phyloP scores from a whole-genome alignment of 306 rosid species.

The Vicia sativa region DNA sequence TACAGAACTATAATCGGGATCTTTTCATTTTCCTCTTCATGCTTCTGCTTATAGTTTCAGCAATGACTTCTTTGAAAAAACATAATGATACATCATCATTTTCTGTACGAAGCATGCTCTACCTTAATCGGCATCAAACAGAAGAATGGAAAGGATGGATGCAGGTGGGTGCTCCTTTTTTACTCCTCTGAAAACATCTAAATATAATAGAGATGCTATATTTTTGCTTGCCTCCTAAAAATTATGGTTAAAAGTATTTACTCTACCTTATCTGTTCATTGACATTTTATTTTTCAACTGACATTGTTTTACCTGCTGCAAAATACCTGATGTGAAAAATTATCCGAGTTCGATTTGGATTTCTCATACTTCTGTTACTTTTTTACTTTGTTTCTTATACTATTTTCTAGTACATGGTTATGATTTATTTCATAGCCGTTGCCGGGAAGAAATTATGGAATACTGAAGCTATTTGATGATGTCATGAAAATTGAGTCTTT shows the following conservation, averaged over 20 bases:
- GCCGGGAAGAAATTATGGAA: conserved; percentile 26
- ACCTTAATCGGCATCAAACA: conserved; percentile 96
- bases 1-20: conserved; percentile 91
- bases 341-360: conserved; percentile 9
- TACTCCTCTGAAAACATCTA: conserved; percentile 29
- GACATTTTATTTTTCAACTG: conserved; percentile 7
- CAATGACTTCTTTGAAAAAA: conserved; percentile 93
- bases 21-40: conserved; percentile 88
- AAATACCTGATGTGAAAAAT: conserved; percentile 25
- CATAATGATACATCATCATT: conserved; percentile 77
- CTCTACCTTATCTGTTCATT: conserved; percentile 13
- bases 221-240: conserved; percentile 26
- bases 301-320: conserved; percentile 14
- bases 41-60: conserved; percentile 87
- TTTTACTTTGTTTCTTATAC: conserved; percentile 4
- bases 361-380: not conserved
- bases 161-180: conserved; percentile 76
- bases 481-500: conserved; percentile 30
- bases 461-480: conserved; percentile 32
- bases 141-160: conserved; percentile 99
- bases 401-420: conserved; percentile 18
- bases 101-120: conserved; percentile 81
- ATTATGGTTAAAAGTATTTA: conserved; percentile 2
- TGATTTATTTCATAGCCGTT: conserved; percentile 29
- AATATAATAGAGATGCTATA: conserved; percentile 5